Evolutionary conservation across 129 eudicot species (phyloP), one percentile per base, ranked within the genome.

Genomic region (Dittrichia graveolens): DNA sequence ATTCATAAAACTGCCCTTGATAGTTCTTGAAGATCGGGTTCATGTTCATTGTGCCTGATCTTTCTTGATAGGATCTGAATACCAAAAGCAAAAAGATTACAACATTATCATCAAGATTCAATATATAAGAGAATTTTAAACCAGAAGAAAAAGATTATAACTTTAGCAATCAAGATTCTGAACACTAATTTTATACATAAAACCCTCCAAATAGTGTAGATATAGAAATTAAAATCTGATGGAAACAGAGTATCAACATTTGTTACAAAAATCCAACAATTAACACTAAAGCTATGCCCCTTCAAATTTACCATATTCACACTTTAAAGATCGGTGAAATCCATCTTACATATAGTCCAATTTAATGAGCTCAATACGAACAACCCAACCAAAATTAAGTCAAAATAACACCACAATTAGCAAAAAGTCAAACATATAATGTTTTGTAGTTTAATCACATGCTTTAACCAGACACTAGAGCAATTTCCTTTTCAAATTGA

Each of bases 31-130:
- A 61, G 76, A 60, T 72, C 61, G 44, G 72, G 76, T 70, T 72
- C 77, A 66, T 62, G 76, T 70, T 72, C 77, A 66, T 62, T 50
- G 39, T 31, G 65, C 31, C 65, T 75, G 8, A 72, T 66, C 72
- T 84, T 76, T 58, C 84, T 78, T 52, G 71, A 53, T 16, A 47
- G 55, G 55, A 73, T 83, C 96, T 90, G 86, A 67, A 62, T 39
- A 60, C 38, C 11, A 66, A 9, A 24, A 61, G 16, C 41, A 61
- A 77, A 69, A 57, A 69, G 71, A 42, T 78, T 42, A 70, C 15
- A 78, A n/a, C 58, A 60, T 69, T 41, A 77, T 60, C 15, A 49
- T 42, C 72, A 76, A 65, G 65, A 63, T 40, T 64, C 46, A 39
- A 69, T 15, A 24, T 50, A 74, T 35, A 37, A 13, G 10, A 60